Conservation (phyloP, 805 yeast genomes). For the Yarrowia sp. region DNA sequence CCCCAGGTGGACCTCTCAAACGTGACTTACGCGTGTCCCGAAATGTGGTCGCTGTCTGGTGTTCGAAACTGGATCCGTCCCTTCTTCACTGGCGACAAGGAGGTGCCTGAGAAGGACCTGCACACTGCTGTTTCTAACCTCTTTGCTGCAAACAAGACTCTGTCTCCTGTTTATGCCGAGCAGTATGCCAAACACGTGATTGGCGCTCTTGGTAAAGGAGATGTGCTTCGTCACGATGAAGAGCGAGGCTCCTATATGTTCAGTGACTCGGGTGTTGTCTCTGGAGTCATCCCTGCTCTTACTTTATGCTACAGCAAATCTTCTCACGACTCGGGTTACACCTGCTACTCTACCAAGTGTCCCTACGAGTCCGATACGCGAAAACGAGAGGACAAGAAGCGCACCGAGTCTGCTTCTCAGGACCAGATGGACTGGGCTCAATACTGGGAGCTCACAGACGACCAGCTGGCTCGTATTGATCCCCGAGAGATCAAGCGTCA, state of each 20-base stretch:
- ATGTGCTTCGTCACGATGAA: slow-evolving; percentile 19
- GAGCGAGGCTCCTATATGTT: slow-evolving; percentile 29
- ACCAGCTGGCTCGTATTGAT: slow-evolving; percentile 43
- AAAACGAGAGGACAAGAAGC: slow-evolving; percentile 1
- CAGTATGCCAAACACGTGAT: slow-evolving; percentile 37
- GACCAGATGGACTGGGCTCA: slow-evolving; percentile 45
- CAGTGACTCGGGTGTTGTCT: slow-evolving; percentile 18
- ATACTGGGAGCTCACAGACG: slow-evolving; percentile 46
- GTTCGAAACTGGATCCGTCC: slow-evolving; percentile 25
- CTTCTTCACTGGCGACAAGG: slow-evolving; percentile 21
- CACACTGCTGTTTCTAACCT: slow-evolving; percentile 13
- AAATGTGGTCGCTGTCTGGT: slow-evolving; percentile 33
- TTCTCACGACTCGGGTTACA: slow-evolving; percentile 15
- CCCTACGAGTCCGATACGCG: slow-evolving; percentile 22
- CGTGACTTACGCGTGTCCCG: slow-evolving; percentile 15
- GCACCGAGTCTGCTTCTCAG: neutral
- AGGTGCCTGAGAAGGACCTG: slow-evolving; percentile 22
- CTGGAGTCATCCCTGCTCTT: slow-evolving; percentile 29
- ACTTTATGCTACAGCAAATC: slow-evolving; percentile 22
- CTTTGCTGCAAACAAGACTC: slow-evolving; percentile 30
- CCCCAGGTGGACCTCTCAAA: slow-evolving; percentile 22
- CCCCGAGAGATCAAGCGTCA: slow-evolving; percentile 64
- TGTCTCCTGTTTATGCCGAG: slow-evolving; percentile 19
- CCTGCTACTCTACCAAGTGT: slow-evolving; percentile 29
- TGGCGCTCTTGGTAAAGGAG: neutral